Evolutionary conservation across 305 asterid species (phyloP), one percentile per base, ranked within the genome.

Genomic region (Fraxinus velutina): DNA sequence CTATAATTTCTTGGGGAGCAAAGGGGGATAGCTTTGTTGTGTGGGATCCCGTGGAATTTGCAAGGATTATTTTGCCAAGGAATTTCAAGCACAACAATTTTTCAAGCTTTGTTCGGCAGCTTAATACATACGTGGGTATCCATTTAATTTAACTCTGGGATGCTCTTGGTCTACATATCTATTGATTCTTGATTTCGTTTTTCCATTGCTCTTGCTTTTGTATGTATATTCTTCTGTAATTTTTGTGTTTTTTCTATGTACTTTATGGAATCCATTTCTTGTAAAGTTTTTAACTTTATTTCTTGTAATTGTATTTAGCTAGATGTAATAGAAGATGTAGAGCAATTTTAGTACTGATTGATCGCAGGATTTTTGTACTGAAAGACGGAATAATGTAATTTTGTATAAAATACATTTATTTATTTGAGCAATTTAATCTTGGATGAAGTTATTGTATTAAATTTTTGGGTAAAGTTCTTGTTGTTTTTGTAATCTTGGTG

Each of bases 101-200:
- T 88, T 91, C 97, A 6, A 94, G 98, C 85, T 94, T 94, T 88
- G 97, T 94, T 82, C 95, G 97, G 29, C 98, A 94, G 91, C 97
- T 94, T 44, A 94, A 94, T 83, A 94, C 97, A 77, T 94, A 92
- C 82, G 98, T 94, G 97, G 97, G 97, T 94, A 92, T 83, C 79
- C 85, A 73, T 82, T 88, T 87, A 73, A 52, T 82, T 84, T 85
- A 15, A 77, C 80, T 84, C 32, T 79, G 21, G 84, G 79, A 75
- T 84, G 73, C n/a, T 29, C 47, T 52, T 77, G 70, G 82, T 82
- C 77, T 86, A 39, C 62, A 12, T 78, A 62, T 79, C 73, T 82
- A 6, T 86, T 55, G 37, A 55, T 70, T 52, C 17, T 79, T 78
- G 83, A 80, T 70, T 84, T 84, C 21, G 30, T 32, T 37, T 60